phyloP scores from a whole-genome alignment of 2,329 filamentous ascomycete genomes.

The Neurospora sp. region DNA sequence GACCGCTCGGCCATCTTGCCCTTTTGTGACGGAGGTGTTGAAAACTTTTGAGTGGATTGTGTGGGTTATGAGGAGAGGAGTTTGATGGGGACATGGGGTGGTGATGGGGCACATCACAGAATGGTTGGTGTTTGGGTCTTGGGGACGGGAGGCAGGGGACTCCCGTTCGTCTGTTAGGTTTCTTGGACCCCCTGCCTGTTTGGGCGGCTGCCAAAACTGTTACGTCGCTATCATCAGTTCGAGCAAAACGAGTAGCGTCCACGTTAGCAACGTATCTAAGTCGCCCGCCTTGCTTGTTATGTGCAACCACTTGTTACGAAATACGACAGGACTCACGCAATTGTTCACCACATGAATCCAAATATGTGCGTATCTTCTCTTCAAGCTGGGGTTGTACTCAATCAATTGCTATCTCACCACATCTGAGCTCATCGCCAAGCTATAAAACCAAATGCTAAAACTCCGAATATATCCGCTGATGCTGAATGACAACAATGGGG shows the following conservation, averaged over 20 bases:
- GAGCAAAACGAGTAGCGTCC: too few species aligned
- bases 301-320: too few species aligned
- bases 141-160: neutral
- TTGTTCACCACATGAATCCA: neutral
- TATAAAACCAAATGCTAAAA: neutral
- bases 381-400: neutral
- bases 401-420: neutral
- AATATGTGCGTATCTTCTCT: neutral
- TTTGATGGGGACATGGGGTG: too few species aligned
- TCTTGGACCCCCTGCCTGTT: neutral
- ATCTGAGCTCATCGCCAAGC: neutral
- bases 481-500: neutral
- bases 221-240: too few species aligned
- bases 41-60: neutral
- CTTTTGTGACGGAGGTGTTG: neutral
- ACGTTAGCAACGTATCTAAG: too few species aligned
- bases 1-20: neutral
- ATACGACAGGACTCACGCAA: too few species aligned
- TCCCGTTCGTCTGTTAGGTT: neutral
- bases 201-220: too few species aligned
- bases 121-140: too few species aligned
- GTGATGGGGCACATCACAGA: too few species aligned
- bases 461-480: neutral
- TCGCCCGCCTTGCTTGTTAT: too few species aligned
- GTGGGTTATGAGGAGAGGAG: neutral